Conservation (phyloP, 1,139 yeast species). For the Protomyces inouyei region DNA sequence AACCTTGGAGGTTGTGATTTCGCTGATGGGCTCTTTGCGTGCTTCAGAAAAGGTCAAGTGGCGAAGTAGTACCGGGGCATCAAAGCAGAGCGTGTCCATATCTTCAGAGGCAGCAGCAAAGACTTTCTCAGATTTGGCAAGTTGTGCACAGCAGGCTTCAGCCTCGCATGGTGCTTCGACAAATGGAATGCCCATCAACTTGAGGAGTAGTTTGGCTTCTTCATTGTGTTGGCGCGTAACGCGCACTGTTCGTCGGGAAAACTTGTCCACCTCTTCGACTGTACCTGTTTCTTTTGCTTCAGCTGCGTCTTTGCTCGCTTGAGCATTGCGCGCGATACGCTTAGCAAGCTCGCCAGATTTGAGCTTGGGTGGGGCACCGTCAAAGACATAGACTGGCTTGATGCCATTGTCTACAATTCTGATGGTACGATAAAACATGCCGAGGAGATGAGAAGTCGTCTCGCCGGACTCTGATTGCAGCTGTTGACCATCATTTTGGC, state of each 20-base stretch:
- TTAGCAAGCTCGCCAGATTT: constrained; percentile 91
- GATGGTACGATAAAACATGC: constrained; percentile 88
- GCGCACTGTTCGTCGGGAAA: constrained; percentile 80
- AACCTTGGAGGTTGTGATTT: constrained; percentile 64
- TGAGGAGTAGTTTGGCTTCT: constrained; percentile 75
- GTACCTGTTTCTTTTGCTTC: constrained; percentile 75
- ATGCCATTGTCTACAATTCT: constrained; percentile 85
- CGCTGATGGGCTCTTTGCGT: constrained; percentile 85
- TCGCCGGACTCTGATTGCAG: constrained; percentile 83
- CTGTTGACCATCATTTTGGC: constrained; percentile 96
- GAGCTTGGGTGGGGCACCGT: constrained; percentile 88
- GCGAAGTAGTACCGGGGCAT: constrained; percentile 74
- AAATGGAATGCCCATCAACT: constrained; percentile 90
- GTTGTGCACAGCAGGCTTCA: constrained; percentile 94
- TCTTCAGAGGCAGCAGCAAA: constrained; percentile 98
- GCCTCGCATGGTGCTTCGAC: constrained; percentile 97
- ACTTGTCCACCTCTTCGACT: constrained; percentile 66
- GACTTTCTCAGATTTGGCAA: constrained; percentile 70
- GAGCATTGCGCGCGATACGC: constrained; percentile 72
- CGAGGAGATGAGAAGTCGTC: constrained; percentile 86
- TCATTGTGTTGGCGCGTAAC: constrained; percentile 88
- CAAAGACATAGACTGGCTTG: constrained; percentile 94
- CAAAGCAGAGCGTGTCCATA: constrained; percentile 95
- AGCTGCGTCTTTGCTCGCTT: constrained; percentile 70
- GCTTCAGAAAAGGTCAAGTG: constrained; percentile 93